Conservation (phyloP, 2,329 filamentous ascomycete species). For the Cercospora sp. region DNA sequence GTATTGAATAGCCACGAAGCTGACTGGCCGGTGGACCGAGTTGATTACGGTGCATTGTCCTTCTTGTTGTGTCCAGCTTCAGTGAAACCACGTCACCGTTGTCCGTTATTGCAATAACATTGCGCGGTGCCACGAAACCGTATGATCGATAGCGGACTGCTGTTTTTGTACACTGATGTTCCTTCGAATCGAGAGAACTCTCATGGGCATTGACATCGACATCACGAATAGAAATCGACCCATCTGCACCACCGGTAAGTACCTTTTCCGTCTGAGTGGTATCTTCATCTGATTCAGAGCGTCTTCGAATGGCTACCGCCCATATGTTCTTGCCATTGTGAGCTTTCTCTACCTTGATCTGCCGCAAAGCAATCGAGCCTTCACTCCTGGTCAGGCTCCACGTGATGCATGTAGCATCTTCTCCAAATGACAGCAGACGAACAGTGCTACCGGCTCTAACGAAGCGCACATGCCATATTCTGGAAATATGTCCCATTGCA, state of each 20-base stretch:
- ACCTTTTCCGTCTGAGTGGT: slow-evolving; percentile 11
- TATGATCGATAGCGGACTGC: slow-evolving; percentile 10
- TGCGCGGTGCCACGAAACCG: slow-evolving; percentile 2
- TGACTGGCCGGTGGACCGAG: slow-evolving; percentile 30
- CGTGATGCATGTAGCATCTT: slow-evolving; percentile 74
- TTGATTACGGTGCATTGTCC: not conserved
- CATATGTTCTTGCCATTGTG: slow-evolving; percentile 92
- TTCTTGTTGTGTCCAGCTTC: not conserved
- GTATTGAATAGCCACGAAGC: slow-evolving; percentile 52
- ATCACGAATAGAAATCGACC: slow-evolving; percentile 51
- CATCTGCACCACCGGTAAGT: slow-evolving; percentile 83
- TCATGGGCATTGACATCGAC: not conserved
- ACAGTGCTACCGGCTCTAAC: slow-evolving; percentile 34
- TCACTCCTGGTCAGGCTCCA: slow-evolving; percentile 51
- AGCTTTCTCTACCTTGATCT: slow-evolving; percentile 59
- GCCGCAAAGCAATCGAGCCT: slow-evolving; percentile 45
- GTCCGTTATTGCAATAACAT: slow-evolving; percentile 15
- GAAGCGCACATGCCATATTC: slow-evolving; percentile 78
- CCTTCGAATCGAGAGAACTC: not conserved
- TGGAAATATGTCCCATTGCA: slow-evolving; percentile 81
- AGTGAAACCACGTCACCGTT: slow-evolving; percentile 3
- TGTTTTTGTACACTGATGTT: not conserved
- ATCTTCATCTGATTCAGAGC: not conserved
- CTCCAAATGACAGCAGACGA: slow-evolving; percentile 74
- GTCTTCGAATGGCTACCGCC: slow-evolving; percentile 57